phyloP scores from a whole-genome alignment of 495 filamentous ascomycete genomes.

The Aspergillus nanangensis region DNA sequence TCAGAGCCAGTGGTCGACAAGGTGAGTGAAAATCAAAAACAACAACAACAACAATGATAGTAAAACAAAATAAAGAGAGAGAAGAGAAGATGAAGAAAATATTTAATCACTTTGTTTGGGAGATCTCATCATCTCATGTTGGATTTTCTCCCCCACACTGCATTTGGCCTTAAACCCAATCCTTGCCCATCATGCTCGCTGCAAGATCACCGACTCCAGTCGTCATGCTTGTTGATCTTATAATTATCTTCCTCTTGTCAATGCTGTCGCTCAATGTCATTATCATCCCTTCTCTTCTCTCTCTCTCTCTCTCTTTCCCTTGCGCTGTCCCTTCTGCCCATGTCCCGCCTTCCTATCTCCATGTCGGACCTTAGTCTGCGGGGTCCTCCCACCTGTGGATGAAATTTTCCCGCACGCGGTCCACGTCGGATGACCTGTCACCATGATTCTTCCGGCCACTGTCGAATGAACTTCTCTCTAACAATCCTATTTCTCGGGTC shows the following conservation, averaged over 20 bases:
- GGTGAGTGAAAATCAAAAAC: conserved; percentile 68
- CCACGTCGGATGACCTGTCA: conserved; percentile 7
- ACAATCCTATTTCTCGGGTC: conserved; percentile 8
- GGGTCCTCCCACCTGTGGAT: conserved; percentile 15
- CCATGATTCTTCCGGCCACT: not conserved
- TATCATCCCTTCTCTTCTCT: not conserved
- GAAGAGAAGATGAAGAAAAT: too few species aligned
- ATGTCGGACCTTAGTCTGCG: conserved; percentile 15
- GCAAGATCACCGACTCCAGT: too few species aligned
- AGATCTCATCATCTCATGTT: too few species aligned
- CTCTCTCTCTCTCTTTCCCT: not conserved
- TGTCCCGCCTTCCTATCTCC: conserved; percentile 8
- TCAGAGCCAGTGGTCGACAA: conserved; percentile 98
- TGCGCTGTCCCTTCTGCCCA: conserved; percentile 3
- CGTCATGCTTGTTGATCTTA: too few species aligned
- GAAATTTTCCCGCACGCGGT: conserved; percentile 13
- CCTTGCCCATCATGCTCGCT: too few species aligned
- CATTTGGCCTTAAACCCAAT: too few species aligned
- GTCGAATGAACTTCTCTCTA: conserved; percentile 9
- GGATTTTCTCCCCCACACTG: too few species aligned
- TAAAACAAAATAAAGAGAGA: too few species aligned
- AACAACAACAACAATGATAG: too few species aligned
- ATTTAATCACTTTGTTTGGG: too few species aligned
- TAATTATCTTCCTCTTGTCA: too few species aligned
- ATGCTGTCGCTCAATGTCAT: too few species aligned